Conservation (phyloP, 768 basidiomycete species). For the Gloeophyllum trabeum region DNA sequence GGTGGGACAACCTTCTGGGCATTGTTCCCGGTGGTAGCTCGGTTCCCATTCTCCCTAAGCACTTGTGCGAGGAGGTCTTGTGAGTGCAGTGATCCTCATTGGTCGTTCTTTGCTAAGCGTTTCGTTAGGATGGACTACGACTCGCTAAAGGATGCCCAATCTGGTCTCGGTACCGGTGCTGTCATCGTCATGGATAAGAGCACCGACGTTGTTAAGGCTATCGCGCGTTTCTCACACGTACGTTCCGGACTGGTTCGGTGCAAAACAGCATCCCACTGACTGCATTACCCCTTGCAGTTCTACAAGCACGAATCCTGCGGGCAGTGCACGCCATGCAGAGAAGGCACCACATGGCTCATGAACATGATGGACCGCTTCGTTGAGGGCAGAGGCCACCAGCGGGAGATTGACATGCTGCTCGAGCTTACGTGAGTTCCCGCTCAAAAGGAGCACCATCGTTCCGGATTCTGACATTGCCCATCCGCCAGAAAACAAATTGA, state of each 20-base stretch:
- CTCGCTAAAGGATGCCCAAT: conserved; percentile 90
- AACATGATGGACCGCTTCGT: conserved; percentile 99
- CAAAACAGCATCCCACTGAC: background rate
- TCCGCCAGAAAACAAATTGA: conserved; percentile 81
- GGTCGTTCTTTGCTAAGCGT: background rate
- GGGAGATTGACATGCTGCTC: conserved; percentile 97
- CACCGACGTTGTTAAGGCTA: conserved; percentile 89
- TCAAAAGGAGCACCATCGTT: background rate
- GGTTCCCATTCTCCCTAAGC: conserved; percentile 83
- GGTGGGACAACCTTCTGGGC: conserved; percentile 96
- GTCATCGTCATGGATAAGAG: conserved; percentile 99
- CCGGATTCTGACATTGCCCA: conserved; percentile 1
- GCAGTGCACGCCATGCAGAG: conserved; percentile 90
- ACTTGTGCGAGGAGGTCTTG: conserved; percentile 81
- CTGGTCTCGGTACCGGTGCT: conserved; percentile 96
- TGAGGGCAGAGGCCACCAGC: conserved; percentile 78
- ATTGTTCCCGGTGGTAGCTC: conserved; percentile 94
- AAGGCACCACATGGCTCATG: conserved; percentile 98
- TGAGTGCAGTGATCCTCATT: conserved; percentile 29
- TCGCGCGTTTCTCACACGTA: conserved; percentile 84
- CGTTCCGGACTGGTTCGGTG: conserved; percentile 13
- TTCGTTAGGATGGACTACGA: conserved; percentile 87
- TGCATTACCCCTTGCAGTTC: conserved; percentile 36
- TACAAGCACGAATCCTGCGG: conserved; percentile 99
- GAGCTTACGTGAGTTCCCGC: conserved; percentile 67